A percentile compares a stretch with the other conserved stretches of the same genome.
phyloP scores from a whole-genome alignment of 2,329 filamentous ascomycete genomes.

The Thelonectria discophora region DNA sequence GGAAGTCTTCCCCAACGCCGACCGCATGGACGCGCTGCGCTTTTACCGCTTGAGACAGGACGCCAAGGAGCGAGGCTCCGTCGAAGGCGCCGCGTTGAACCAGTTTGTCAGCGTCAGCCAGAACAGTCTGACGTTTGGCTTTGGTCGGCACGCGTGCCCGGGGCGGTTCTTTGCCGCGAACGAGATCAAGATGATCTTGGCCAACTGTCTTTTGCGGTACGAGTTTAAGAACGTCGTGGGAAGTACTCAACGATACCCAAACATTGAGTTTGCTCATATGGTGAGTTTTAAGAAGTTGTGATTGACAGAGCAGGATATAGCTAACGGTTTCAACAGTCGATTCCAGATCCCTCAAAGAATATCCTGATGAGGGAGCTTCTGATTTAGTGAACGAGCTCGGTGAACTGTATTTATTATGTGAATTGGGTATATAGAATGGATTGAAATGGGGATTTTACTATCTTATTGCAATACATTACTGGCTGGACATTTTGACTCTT shows the following conservation, averaged over 20 bases:
- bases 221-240: slow-evolving; percentile 3
- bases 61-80: slow-evolving; percentile 22
- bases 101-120: slow-evolving; percentile 55
- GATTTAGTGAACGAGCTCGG: neutral
- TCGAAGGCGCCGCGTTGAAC: slow-evolving; percentile 39
- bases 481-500: neutral
- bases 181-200: slow-evolving; percentile 57
- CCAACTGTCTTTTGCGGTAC: slow-evolving; percentile 50
- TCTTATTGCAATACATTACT: neutral
- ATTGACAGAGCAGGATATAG: neutral
- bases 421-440: neutral
- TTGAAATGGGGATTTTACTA: neutral
- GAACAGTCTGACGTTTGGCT: slow-evolving; percentile 49
- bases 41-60: slow-evolving; percentile 53
- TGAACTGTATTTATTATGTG: neutral
- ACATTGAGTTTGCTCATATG: slow-evolving; percentile 18
- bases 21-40: slow-evolving; percentile 55
- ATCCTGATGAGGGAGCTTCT: slow-evolving; percentile 5
- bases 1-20: slow-evolving; percentile 43
- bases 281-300: neutral
- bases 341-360: slow-evolving; percentile 8
- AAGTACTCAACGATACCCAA: neutral
- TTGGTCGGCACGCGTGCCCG: slow-evolving; percentile 52
- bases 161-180: slow-evolving; percentile 57
- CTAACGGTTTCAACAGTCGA: slow-evolving; percentile 10